Base-by-base conservation (phyloP, 78 protist species). In the Isochrysis galbana region DNA sequence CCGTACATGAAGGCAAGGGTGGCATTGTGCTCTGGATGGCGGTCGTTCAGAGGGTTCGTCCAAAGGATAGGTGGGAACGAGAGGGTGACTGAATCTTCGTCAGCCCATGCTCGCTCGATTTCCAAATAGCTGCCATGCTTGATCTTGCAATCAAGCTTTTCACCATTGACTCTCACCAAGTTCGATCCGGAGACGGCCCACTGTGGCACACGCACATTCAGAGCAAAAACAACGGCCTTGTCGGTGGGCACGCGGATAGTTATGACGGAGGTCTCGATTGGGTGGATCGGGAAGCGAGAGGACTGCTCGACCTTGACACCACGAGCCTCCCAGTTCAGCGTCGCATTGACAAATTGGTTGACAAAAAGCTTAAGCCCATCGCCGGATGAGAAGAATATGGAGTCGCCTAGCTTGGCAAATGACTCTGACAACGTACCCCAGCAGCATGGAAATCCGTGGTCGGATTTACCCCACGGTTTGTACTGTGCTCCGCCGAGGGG, bases 391-490 rank as follows among this genome's bases (percentile, higher is more conserved):
- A 39, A 36, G 84, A 21, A 77, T 42, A 77, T 17, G 29, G 45
- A 39, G 46, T 77, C 84, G 19, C 29, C 46, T 19, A 77, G 47
- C 45, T 36, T 39, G 46, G 46, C 84, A 32, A 77, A 17, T 4
- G 25, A 21, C 84, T 77, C 84, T 14, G 47, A 14, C 32, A 77
- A 46, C 46, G 84, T 39, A 46, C 84, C 84, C 84, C 84, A 77
- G 84, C 84, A 77, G 84, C 84, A 77, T 7, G 84, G 84, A 29
- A 77, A 77, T 23, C 26, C 45, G 84, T 17, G 46, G 29, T 77
- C 29, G 36, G 47, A 4, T 32, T 77, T 39, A 2, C 84, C 84
- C 84, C 84, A 77, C 47, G 84, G 84, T 46, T 77, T 77, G 47
- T 4, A 10, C 32, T 0, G 34, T 26, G 29, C 47, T 22, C 84